These are phyloP conservation scores for Xylaria bambusicola DNA, from an alignment of 495 filamentous ascomycete species.

Conservation along the genomic window DNA sequence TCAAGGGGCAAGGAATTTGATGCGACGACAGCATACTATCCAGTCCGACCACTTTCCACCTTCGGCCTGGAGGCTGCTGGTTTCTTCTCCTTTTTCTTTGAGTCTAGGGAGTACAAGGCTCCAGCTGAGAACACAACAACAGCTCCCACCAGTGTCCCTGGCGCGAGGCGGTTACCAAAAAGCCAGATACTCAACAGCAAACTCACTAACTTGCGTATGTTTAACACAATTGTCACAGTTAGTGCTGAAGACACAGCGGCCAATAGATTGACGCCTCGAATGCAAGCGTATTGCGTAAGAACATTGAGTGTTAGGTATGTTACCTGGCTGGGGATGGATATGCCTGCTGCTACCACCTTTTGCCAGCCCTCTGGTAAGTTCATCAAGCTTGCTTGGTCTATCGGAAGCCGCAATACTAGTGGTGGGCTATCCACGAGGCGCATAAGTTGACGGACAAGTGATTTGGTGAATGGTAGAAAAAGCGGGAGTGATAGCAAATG, in stretches of 20 bases:
- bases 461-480: constrained; percentile 57
- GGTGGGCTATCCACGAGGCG: constrained; percentile 52
- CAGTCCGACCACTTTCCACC: constrained; percentile 23
- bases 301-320: constrained; percentile 77
- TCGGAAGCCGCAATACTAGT: constrained; percentile 41
- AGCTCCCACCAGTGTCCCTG: constrained; percentile 77
- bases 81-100: constrained; percentile 36
- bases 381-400: constrained; percentile 33
- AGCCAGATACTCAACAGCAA: constrained; percentile 87
- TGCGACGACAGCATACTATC: constrained; percentile 17
- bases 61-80: constrained; percentile 23
- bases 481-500: constrained; percentile 77
- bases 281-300: constrained; percentile 89
- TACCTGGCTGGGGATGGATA: constrained; percentile 67
- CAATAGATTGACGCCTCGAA: constrained; percentile 90
- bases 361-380: constrained; percentile 31
- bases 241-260: constrained; percentile 83
- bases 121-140: constrained; percentile 84
- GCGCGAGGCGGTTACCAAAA: constrained; percentile 80
- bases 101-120: constrained; percentile 83
- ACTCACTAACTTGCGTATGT: constrained; percentile 92
- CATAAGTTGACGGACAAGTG: constrained; percentile 52
- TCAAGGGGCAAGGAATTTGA: neutral
- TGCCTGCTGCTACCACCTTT: constrained; percentile 35
- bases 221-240: constrained; percentile 93